Percentiles rank a stretch among this genome's conserved stretches.
phyloP scores from a whole-genome alignment of 202 grass and related monocot genomes.

The Panicum hallii region DNA sequence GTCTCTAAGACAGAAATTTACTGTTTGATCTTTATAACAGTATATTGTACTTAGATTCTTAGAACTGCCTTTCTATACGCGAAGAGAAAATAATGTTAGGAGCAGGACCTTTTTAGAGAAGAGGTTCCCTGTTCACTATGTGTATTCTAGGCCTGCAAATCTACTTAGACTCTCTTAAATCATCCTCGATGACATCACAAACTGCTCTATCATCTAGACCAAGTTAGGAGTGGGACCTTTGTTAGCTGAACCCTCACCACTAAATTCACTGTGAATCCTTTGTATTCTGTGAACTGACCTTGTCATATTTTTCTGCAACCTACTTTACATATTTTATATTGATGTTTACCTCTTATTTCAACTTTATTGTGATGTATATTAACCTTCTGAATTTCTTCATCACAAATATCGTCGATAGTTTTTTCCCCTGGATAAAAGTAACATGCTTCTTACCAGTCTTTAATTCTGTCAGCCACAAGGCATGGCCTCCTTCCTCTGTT shows the following conservation, averaged over 20 bases:
- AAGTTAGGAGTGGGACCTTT: not conserved
- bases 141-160: not conserved
- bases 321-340: constrained; percentile 3
- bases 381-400: not conserved
- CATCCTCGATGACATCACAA: not conserved
- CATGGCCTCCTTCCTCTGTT: constrained; percentile 59
- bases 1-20: not conserved
- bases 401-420: not conserved
- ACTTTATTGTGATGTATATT: not conserved
- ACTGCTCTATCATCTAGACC: not conserved
- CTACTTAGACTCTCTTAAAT: not conserved
- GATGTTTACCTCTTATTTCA: not conserved
- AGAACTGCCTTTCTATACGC: constrained; percentile 11
- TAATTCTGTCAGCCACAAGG: constrained; percentile 47
- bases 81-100: constrained; percentile 11
- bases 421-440: not conserved
- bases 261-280: not conserved
- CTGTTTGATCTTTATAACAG: not conserved
- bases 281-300: not conserved
- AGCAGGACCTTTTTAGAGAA: not conserved
- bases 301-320: constrained; percentile 15
- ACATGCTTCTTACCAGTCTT: constrained; percentile 25
- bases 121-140: not conserved
- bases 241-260: not conserved
- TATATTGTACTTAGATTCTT: not conserved